These are phyloP conservation scores for Pelargonium citronellum DNA, from an alignment of 441 rosid species.

Conservation along the genomic window DNA sequence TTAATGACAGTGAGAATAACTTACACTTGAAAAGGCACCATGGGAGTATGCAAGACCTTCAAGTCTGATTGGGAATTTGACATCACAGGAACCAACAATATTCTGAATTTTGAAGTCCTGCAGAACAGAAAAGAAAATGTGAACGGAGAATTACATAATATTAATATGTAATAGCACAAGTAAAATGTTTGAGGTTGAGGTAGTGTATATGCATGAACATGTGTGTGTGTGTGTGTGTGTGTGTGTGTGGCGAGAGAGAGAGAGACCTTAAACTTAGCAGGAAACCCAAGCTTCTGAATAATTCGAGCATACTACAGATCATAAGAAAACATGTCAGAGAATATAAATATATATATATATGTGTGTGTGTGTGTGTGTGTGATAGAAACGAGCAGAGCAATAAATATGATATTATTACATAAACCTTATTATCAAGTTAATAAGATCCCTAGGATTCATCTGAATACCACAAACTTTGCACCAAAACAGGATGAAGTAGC, in stretches of 20 bases:
- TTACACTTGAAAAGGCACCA: conserved; percentile 67
- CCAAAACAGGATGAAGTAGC: no score
- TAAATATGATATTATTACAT: no score
- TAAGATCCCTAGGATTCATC: no score
- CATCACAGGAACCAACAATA: conserved; percentile 77
- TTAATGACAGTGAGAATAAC: conserved; percentile 13
- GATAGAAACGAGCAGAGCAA: no score
- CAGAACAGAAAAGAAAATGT: background rate
- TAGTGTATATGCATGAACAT: no score
- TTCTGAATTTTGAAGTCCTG: conserved; percentile 84
- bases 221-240: background rate
- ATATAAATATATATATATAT: no score
- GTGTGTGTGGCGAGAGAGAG: background rate
- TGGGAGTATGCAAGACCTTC: conserved; percentile 77
- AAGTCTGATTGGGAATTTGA: conserved; percentile 65
- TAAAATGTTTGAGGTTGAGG: background rate
- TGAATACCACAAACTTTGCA: no score
- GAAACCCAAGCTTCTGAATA: conserved; percentile 70
- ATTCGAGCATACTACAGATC: conserved; percentile 61
- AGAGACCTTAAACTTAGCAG: conserved; percentile 72
- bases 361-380: no score
- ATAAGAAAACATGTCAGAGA: no score
- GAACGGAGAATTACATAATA: no score
- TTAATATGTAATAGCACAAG: no score
- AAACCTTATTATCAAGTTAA: no score